Conservation (phyloP, 352 stramenopile species). For the Albugo candida region DNA sequence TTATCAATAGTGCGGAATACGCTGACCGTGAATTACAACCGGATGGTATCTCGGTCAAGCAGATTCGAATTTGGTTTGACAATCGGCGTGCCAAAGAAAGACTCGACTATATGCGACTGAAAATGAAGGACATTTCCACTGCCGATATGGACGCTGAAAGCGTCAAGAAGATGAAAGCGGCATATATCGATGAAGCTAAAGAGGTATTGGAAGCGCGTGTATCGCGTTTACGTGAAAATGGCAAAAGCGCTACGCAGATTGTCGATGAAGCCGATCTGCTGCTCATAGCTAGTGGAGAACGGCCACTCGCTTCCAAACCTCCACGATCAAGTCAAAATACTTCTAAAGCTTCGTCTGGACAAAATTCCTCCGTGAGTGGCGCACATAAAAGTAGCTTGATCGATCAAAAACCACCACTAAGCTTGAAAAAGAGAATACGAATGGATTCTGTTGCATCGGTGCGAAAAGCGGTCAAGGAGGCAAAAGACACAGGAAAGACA, state of each 20-base stretch:
- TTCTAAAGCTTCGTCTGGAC: background rate
- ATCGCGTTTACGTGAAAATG: slow-evolving; percentile 57
- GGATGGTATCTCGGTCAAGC: slow-evolving; percentile 72
- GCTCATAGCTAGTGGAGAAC: slow-evolving; percentile 29
- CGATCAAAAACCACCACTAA: slow-evolving; percentile 7
- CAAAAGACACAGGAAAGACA: slow-evolving; percentile 43
- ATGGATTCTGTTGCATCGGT: slow-evolving; percentile 77
- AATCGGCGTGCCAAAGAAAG: slow-evolving; percentile 70
- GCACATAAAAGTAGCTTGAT: slow-evolving; percentile 8
- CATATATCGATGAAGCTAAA: slow-evolving; percentile 77
- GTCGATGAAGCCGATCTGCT: slow-evolving; percentile 67
- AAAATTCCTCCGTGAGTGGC: slow-evolving; percentile 7
- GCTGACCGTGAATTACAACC: slow-evolving; percentile 66
- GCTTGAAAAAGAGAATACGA: slow-evolving; percentile 54
- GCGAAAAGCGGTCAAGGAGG: slow-evolving; percentile 55
- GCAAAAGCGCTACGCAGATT: slow-evolving; percentile 37
- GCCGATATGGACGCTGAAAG: slow-evolving; percentile 65
- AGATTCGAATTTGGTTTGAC: slow-evolving; percentile 80
- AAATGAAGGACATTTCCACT: slow-evolving; percentile 79
- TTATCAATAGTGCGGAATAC: slow-evolving; percentile 72
- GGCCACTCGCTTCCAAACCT: slow-evolving; percentile 11
- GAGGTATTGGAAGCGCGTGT: slow-evolving; percentile 71
- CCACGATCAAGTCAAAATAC: background rate
- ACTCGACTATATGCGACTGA: slow-evolving; percentile 75
- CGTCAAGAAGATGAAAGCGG: slow-evolving; percentile 75